Evolutionary conservation across 208 protist species (phyloP).

Genomic region (Tritrichomonas musculus): DNA sequence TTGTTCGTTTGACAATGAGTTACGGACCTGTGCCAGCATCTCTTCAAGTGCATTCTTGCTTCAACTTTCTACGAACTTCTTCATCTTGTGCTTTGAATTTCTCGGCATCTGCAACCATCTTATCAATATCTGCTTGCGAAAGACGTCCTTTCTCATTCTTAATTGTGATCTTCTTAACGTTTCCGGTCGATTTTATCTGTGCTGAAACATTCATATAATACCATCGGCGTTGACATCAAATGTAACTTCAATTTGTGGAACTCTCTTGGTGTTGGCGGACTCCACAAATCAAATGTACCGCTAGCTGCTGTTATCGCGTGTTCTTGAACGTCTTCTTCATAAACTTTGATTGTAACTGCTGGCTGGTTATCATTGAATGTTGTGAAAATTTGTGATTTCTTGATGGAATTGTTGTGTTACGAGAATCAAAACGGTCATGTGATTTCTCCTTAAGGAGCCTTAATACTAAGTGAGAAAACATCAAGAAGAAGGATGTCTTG

Average conservation of each 20-base stretch:
- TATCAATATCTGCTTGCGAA: no score
- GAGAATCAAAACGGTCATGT: constrained; percentile 79
- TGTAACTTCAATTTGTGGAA: constrained; percentile 81
- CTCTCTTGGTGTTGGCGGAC: constrained; percentile 65
- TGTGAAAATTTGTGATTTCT: constrained; percentile 72
- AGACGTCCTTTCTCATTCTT: no score
- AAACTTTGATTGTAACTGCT: constrained; percentile 22
- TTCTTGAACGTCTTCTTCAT: constrained; percentile 73
- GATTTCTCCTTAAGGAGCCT: constrained; percentile 65
- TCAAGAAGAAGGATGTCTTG: constrained; percentile 54
- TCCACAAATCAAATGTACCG: constrained; percentile 78
- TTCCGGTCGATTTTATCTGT: constrained; percentile 78
- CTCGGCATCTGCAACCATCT: no score
- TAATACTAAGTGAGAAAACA: constrained; percentile 55
- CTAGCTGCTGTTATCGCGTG: constrained; percentile 93
- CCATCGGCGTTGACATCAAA: constrained; percentile 96
- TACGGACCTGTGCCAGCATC: no score
- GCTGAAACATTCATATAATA: constrained; percentile 84
- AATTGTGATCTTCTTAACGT: no score
- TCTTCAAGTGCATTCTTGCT: no score
- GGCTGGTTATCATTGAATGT: not conserved
- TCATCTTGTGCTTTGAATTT: no score
- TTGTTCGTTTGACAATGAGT: no score
- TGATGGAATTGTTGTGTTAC: constrained; percentile 62
- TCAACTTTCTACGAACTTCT: no score